Percentiles rank a stretch among this genome's conserved stretches.
These are phyloP conservation scores for Allantophomopsis lycopodina DNA, from an alignment of 2,329 filamentous ascomycete genomes.

Conservation along the genomic window DNA sequence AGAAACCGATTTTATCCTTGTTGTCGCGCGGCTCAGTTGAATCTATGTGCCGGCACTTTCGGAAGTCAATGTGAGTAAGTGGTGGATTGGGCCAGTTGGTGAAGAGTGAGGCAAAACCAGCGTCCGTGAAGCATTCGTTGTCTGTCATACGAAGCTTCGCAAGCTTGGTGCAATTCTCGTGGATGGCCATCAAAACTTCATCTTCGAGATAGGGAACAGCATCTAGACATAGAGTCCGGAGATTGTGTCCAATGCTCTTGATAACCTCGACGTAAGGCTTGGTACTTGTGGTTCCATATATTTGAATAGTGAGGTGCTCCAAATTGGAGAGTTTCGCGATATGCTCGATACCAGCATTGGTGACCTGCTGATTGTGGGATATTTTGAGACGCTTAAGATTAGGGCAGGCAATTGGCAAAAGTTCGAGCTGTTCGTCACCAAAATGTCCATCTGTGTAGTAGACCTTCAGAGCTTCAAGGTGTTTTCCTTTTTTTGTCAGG, in stretches of 20 bases:
- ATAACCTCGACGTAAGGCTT: constrained; percentile 49
- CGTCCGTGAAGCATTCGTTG: constrained; percentile 63
- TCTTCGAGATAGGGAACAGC: constrained; percentile 55
- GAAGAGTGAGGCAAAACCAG: constrained; percentile 61
- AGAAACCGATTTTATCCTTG: constrained; percentile 56
- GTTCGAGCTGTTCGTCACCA: constrained; percentile 50
- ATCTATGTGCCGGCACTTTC: constrained; percentile 66
- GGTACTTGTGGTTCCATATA: constrained; percentile 39
- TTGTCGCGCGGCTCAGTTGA: constrained; percentile 53
- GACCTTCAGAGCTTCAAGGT: constrained; percentile 58
- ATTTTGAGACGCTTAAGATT: constrained; percentile 66
- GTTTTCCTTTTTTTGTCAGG: constrained; percentile 48
- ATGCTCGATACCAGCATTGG: constrained; percentile 46
- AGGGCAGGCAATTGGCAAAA: constrained; percentile 51
- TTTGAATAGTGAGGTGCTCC: constrained; percentile 61
- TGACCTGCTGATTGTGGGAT: constrained; percentile 64
- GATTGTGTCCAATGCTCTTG: constrained; percentile 41
- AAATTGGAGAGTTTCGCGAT: constrained; percentile 51
- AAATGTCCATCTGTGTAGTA: constrained; percentile 79
- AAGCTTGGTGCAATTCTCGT: constrained; percentile 52
- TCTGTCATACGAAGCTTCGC: constrained; percentile 70
- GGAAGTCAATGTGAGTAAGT: constrained; percentile 58
- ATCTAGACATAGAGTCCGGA: constrained; percentile 70
- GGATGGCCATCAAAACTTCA: constrained; percentile 55
- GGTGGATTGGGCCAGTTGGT: constrained; percentile 61